These are phyloP conservation scores for Salix dunnii DNA, from an alignment of 345 rosid genomes.

Conservation along the genomic window DNA sequence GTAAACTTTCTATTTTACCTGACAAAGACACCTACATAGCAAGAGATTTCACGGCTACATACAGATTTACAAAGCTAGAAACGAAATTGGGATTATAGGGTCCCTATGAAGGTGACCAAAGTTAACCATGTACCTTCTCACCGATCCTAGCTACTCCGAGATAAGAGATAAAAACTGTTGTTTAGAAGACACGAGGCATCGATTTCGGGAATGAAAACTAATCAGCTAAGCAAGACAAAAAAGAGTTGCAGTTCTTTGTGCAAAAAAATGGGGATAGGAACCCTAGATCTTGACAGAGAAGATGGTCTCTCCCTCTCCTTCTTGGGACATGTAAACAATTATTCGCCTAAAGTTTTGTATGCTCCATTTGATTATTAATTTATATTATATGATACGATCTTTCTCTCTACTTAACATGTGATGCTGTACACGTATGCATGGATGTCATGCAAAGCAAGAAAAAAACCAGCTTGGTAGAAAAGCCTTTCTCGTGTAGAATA, in stretches of 20 bases:
- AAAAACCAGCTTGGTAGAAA: background rate
- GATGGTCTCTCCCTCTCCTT: conserved; percentile 24
- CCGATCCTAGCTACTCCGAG: conserved; percentile 2
- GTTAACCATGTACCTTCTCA: conserved; percentile 12
- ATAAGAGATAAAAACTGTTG: conserved; percentile 15
- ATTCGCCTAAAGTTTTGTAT: conserved; percentile 29
- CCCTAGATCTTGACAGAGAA: conserved; percentile 49
- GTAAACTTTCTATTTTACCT: background rate
- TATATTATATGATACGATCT: background rate
- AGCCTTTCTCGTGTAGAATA: conserved; percentile 1
- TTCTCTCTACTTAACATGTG: background rate
- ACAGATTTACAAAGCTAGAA: background rate
- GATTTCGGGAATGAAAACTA: conserved; percentile 10
- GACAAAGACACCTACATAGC: background rate
- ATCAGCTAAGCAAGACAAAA: conserved; percentile 3
- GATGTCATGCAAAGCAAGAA: conserved; percentile 13
- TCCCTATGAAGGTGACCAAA: conserved; percentile 5
- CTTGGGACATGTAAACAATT: conserved; percentile 39
- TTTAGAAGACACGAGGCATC: conserved; percentile 23
- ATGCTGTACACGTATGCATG: conserved; percentile 7
- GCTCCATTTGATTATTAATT: conserved; percentile 4
- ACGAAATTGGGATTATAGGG: conserved; percentile 16
- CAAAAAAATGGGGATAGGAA: conserved; percentile 23
- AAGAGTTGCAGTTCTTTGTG: conserved; percentile 16
- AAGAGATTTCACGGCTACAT: background rate